Evolutionary conservation across 2,329 filamentous ascomycete genomes (phyloP).

Genomic region (Didymosphaeria variabile): DNA sequence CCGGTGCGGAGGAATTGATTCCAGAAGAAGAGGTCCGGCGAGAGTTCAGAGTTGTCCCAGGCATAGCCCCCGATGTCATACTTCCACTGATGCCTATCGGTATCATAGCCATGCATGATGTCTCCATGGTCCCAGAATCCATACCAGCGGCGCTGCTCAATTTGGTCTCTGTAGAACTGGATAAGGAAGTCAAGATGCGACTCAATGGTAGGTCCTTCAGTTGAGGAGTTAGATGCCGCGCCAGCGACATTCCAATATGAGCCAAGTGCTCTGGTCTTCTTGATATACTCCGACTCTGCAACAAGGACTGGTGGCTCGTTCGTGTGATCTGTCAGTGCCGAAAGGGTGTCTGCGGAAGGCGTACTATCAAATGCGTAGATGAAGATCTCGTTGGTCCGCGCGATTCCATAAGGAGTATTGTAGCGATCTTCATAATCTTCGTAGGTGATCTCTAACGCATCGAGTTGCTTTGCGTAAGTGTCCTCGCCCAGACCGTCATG

Average conservation of each 20-base stretch:
- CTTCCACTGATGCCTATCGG: conserved; percentile 67
- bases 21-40: conserved; percentile 71
- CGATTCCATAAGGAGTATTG: conserved; percentile 66
- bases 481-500: conserved; percentile 67
- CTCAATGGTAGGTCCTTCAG: conserved; percentile 57
- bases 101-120: conserved; percentile 70
- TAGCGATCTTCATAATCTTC: conserved; percentile 68
- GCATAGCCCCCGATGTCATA: conserved; percentile 72
- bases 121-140: conserved; percentile 71
- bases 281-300: conserved; percentile 59
- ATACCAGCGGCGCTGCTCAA: conserved; percentile 68
- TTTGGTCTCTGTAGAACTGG: conserved; percentile 64
- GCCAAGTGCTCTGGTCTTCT: conserved; percentile 63
- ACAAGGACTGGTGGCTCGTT: conserved; percentile 64
- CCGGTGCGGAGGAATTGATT: conserved; percentile 69
- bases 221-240: conserved; percentile 34
- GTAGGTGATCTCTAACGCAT: conserved; percentile 70
- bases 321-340: conserved; percentile 55
- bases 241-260: conserved; percentile 63
- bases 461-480: conserved; percentile 65
- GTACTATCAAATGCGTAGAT: conserved; percentile 64
- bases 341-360: conserved; percentile 59
- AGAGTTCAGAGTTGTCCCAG: conserved; percentile 72
- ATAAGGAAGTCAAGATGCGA: conserved; percentile 65
- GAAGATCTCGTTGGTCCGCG: conserved; percentile 65